Evolutionary conservation across 2,329 filamentous ascomycete genomes (phyloP).

Genomic region (Chaetomiaceae sp.): DNA sequence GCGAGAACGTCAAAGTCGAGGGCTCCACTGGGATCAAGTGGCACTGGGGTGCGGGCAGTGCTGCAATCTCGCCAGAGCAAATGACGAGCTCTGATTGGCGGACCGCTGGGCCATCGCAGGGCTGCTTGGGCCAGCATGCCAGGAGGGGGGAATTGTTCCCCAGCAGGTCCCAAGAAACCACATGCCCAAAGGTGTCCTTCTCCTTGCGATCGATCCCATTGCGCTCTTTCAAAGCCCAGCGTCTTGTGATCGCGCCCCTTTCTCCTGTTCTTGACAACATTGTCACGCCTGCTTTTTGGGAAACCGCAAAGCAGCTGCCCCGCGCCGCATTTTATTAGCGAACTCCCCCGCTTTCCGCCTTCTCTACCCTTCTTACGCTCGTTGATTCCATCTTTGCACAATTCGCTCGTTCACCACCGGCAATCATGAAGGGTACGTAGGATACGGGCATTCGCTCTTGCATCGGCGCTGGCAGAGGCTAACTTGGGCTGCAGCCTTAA

Average conservation of each 20-base stretch:
- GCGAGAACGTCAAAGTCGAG: neutral
- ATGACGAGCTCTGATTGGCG: constrained; percentile 20
- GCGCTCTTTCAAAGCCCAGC: constrained; percentile 1
- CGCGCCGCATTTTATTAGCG: neutral
- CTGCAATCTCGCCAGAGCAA: constrained; percentile 26
- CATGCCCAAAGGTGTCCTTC: constrained; percentile 20
- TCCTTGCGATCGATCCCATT: too few relatives aligned
- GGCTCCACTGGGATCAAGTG: constrained; percentile 14
- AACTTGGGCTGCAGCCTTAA: constrained; percentile 64
- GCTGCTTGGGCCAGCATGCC: too few relatives aligned
- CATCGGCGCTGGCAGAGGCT: constrained; percentile 16
- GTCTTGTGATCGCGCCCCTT: constrained; percentile 9
- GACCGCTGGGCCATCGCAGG: constrained; percentile 8
- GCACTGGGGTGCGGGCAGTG: constrained; percentile 2
- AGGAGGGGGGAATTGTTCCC: constrained; percentile 2
- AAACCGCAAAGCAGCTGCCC: neutral
- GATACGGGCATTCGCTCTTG: neutral
- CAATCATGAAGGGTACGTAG: constrained; percentile 40
- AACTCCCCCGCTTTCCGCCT: constrained; percentile 1
- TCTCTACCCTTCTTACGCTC: constrained; percentile 24
- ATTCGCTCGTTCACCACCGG: constrained; percentile 16
- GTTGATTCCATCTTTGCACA: constrained; percentile 17
- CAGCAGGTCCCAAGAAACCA: constrained; percentile 11
- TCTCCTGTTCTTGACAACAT: neutral
- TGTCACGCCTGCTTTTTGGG: neutral